Percentiles rank a stretch among this genome's conserved stretches.
phyloP scores from a whole-genome alignment of 257 asterid genomes.

The Solanum verrucosum region DNA sequence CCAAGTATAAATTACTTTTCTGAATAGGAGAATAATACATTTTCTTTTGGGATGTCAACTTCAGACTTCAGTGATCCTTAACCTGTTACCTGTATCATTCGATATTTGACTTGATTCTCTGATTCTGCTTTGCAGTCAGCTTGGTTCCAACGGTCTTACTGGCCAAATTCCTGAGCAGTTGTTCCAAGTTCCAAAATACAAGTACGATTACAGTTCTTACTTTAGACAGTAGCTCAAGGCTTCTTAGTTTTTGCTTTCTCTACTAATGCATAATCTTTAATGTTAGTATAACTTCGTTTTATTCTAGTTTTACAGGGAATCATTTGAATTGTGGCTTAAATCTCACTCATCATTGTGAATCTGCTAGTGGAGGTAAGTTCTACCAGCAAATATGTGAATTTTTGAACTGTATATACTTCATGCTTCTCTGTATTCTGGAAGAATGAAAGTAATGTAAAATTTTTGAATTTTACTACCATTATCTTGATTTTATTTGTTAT shows the following conservation, averaged over 20 bases:
- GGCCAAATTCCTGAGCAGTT: constrained; percentile 67
- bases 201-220: constrained; percentile 28
- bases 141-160: constrained; percentile 60
- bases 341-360: constrained; percentile 37
- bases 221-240: not conserved
- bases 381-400: not conserved
- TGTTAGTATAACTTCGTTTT: not conserved
- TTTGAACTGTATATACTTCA: not conserved
- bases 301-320: constrained; percentile 86
- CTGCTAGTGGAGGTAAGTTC: constrained; percentile 50
- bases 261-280: not conserved
- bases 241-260: not conserved
- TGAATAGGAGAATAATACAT: not conserved
- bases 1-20: not conserved
- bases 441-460: not conserved
- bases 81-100: not conserved
- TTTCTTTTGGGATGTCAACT: not conserved
- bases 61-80: not conserved
- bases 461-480: not conserved
- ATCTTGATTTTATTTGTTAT: not conserved
- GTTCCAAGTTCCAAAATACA: constrained; percentile 61
- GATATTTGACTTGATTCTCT: not conserved
- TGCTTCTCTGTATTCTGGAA: not conserved
- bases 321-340: constrained; percentile 58
- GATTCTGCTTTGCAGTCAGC: constrained; percentile 53